Conservation (phyloP, 768 basidiomycete species). For the Rhodotorula toruloides region DNA sequence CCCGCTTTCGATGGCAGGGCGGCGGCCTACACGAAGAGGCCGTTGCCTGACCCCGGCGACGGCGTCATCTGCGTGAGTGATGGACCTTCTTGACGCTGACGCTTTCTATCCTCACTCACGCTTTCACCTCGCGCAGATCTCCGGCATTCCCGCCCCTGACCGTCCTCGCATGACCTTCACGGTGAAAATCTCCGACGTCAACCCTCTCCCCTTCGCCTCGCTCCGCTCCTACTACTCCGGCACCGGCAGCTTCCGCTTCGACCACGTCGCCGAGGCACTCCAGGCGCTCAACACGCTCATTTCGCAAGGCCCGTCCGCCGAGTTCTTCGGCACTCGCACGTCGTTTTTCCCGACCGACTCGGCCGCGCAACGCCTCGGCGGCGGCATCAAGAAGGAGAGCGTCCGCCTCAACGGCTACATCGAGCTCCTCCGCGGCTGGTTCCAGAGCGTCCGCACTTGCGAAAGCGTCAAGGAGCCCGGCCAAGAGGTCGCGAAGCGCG, state of each 20-base stretch:
- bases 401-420: too few relatives aligned
- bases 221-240: neutral
- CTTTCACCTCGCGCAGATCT: neutral
- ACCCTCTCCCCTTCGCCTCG: neutral
- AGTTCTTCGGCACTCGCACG: neutral
- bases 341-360: neutral
- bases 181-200: neutral
- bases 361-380: neutral
- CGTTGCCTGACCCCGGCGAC: neutral
- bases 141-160: neutral
- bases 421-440: neutral
- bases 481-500: too few relatives aligned
- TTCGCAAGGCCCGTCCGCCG: neutral
- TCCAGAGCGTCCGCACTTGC: constrained; percentile 2
- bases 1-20: constrained; percentile 7
- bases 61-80: neutral
- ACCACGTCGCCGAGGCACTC: neutral
- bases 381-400: neutral
- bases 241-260: neutral
- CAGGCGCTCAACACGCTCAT: constrained; percentile 5
- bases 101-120: neutral
- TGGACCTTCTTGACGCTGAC: neutral
- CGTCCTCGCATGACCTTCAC: constrained; percentile 1
- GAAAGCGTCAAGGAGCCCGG: too few relatives aligned
- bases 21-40: constrained; percentile 1